These are phyloP conservation scores for Taxillus chinensis DNA, from an alignment of 164 flowering plant species.

Conservation along the genomic window DNA sequence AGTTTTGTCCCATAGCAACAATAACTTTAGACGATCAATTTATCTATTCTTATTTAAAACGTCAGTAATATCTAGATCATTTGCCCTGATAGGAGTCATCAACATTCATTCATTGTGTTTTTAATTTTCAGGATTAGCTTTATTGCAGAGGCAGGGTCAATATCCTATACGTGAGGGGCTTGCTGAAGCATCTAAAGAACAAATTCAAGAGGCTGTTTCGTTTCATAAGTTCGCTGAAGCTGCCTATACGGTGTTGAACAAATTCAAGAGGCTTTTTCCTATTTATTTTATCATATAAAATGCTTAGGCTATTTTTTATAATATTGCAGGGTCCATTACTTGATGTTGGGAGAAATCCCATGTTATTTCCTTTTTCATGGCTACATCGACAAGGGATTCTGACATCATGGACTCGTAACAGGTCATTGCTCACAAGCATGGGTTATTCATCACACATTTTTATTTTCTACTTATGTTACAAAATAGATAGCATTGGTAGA, in stretches of 20 bases:
- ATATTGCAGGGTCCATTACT: conserved; percentile 73
- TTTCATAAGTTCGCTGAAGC: conserved; percentile 85
- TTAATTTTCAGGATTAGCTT: conserved; percentile 53
- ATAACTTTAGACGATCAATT: too few species aligned
- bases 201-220: conserved; percentile 42
- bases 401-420: conserved; percentile 65
- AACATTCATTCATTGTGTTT: too few species aligned
- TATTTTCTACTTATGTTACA: neutral
- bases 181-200: conserved; percentile 48
- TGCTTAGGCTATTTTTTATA: conserved; percentile 5
- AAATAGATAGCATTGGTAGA: neutral
- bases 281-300: neutral
- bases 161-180: conserved; percentile 23
- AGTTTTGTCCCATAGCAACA: too few species aligned
- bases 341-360: conserved; percentile 77
- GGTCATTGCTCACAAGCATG: conserved; percentile 23
- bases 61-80: too few species aligned
- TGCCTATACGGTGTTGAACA: conserved; percentile 77
- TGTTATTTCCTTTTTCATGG: conserved; percentile 78
- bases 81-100: too few species aligned
- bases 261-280: too few species aligned
- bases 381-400: conserved; percentile 75
- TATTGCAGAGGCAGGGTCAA: conserved; percentile 37
- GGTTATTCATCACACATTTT: neutral
- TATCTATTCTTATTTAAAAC: too few species aligned